Percentiles rank a stretch among this genome's conserved stretches.
Evolutionary conservation across 371 early-diverging fungal species (phyloP).

Genomic region (Mortierella sp.): DNA sequence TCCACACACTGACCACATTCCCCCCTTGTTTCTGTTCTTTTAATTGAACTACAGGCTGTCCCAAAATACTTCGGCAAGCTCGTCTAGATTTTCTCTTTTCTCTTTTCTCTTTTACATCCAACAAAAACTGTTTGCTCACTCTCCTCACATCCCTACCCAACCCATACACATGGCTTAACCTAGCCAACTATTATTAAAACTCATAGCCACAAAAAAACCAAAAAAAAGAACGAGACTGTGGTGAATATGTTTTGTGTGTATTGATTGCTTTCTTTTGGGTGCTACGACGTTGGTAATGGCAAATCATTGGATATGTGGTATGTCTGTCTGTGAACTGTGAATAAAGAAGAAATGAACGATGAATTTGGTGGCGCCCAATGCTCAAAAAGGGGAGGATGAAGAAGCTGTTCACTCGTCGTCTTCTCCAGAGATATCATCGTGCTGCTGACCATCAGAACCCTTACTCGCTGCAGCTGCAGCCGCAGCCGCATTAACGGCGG

Average conservation of each 20-base stretch:
- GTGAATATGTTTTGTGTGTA: background rate
- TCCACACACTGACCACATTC: background rate
- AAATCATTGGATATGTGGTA: background rate
- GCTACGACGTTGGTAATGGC: background rate
- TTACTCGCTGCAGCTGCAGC: background rate
- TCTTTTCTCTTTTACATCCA: slow-evolving; percentile 8
- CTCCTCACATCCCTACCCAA: background rate
- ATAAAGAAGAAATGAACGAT: background rate
- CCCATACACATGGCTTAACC: slow-evolving; percentile 8
- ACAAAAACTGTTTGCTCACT: background rate
- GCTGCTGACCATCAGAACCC: background rate
- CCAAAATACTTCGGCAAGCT: slow-evolving; percentile 53
- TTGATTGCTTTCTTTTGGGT: background rate
- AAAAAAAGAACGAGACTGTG: background rate
- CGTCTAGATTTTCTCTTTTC: slow-evolving; percentile 26
- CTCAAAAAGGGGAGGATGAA: no score
- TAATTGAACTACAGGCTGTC: slow-evolving; percentile 26
- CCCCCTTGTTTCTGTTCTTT: background rate
- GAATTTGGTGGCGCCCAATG: slow-evolving; percentile 2
- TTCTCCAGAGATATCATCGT: background rate
- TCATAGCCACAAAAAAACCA: slow-evolving; percentile 1
- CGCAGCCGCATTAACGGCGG: background rate
- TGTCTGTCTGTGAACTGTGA: background rate
- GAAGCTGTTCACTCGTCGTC: background rate
- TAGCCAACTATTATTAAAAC: slow-evolving; percentile 7